phyloP scores from a whole-genome alignment of 768 basidiomycete species.

The Tylopilus sp. region DNA sequence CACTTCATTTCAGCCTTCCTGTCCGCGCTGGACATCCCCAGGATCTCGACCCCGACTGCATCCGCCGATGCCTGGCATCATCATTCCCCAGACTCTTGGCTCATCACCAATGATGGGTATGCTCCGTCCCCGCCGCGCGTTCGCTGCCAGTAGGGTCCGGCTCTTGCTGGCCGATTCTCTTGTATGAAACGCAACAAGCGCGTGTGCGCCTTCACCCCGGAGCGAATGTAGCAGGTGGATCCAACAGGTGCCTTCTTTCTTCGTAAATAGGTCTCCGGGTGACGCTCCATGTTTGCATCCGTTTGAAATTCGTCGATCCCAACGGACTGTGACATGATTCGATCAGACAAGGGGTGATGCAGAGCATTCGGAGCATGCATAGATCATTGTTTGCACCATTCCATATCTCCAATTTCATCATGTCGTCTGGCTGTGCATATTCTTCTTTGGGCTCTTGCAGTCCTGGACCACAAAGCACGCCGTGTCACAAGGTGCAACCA shows the following conservation, averaged over 20 bases:
- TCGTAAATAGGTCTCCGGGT: not conserved
- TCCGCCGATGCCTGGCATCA: not conserved
- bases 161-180: slow-evolving; percentile 10
- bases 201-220: slow-evolving; percentile 18
- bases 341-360: not conserved
- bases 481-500: slow-evolving; percentile 15
- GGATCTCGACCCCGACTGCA: not conserved
- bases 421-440: slow-evolving; percentile 24
- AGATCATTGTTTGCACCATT: not conserved
- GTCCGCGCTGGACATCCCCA: slow-evolving; percentile 1
- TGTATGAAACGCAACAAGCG: slow-evolving; percentile 9
- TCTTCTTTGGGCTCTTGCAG: slow-evolving; percentile 20
- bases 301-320: slow-evolving; percentile 22
- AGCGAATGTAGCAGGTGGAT: slow-evolving; percentile 12
- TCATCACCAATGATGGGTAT: slow-evolving; percentile 7
- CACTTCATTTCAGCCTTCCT: slow-evolving; percentile 6
- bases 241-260: slow-evolving; percentile 1
- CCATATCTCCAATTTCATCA: slow-evolving; percentile 2
- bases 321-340: slow-evolving; percentile 8
- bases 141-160: slow-evolving; percentile 21
- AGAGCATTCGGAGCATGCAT: slow-evolving; percentile 3
- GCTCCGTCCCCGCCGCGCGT: slow-evolving; percentile 2
- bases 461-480: slow-evolving; percentile 16
- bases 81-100: not conserved
- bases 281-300: slow-evolving; percentile 4